Base-by-base conservation (phyloP, 495 filamentous ascomycete genomes). In the Xeromyces bisporus region DNA sequence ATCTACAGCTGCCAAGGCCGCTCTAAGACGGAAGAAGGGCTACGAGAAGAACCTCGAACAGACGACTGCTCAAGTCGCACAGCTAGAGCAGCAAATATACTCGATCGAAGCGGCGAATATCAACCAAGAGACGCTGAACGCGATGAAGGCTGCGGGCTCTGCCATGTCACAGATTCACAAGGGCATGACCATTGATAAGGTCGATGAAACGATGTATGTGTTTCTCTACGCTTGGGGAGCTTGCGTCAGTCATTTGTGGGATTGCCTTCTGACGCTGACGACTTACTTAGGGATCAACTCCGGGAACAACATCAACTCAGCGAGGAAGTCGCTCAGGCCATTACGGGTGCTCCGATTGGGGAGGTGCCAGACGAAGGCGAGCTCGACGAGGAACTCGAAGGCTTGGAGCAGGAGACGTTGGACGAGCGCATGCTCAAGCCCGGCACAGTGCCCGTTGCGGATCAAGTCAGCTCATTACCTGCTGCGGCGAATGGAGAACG, bases 61-160 rank as follows among this genome's bases (percentile, higher is more conserved):
- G 53, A 96, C 87, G 6, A 67, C 72, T 20, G 71, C 77, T 20
- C 91, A 96, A 55, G 84, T 93, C 57, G 69, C 71, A 34, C 91
- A 87, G 23, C 66, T 99, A 9, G 89, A 96, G 48, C 80, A 85
- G 44, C 85, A 99, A 50, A 87, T 99, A 46, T 89, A 87, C 49
- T 77, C 79, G 36, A 94, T 99, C 54, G 89, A 99, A 51, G 79
- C 86, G 13, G 91, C 89, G 29, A 99, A 96, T 53, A 92, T 99
- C 59, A 99, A 99, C 66, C 70, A 86, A 49, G 85, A 96, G 61
- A 99, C 89, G 3, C 66, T 99, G 28, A 71, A 74, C 29, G 91
- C 86, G 2, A 96, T 99, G 87, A 73, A 92, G 67, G 70, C 73
- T 44, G 86, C 89, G 2, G 71, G 78, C 32, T 55, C 71, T 12